Conservation (phyloP, 2,329 filamentous ascomycete genomes). For the Beauveria caledonica region DNA sequence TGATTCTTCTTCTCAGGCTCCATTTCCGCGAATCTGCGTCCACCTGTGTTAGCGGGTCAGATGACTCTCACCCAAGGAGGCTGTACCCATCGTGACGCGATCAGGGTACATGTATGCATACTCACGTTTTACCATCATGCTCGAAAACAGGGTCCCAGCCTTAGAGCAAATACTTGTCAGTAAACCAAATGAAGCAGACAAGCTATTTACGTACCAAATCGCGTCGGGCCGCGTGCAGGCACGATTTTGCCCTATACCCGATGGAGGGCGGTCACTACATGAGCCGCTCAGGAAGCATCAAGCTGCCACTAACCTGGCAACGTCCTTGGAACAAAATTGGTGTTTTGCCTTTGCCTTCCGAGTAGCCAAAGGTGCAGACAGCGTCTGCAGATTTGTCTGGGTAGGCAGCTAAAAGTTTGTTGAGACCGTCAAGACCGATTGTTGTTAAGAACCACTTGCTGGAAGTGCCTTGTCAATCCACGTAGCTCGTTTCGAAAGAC, state of each 20-base stretch:
- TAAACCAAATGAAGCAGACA: neutral
- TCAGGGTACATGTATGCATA: conserved; percentile 11
- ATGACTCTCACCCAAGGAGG: neutral
- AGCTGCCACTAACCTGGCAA: conserved; percentile 55
- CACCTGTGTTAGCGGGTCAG: neutral
- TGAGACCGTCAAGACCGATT: conserved; percentile 76
- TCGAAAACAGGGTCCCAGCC: conserved; percentile 98
- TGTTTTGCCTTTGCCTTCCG: conserved; percentile 72
- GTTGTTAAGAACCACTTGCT: conserved; percentile 92
- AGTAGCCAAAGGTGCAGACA: conserved; percentile 94
- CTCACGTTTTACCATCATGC: conserved; percentile 75
- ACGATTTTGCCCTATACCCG: conserved; percentile 63
- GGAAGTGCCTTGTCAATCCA: conserved; percentile 11
- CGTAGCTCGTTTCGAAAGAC: neutral
- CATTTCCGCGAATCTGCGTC: conserved; percentile 79
- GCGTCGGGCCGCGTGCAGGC: conserved; percentile 65
- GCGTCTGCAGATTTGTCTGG: conserved; percentile 86
- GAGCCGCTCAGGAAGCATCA: neutral
- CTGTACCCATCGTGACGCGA: neutral
- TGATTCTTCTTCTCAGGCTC: conserved; percentile 78
- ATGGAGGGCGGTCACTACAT: neutral
- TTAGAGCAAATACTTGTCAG: conserved; percentile 26
- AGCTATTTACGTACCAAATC: conserved; percentile 60
- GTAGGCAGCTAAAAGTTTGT: conserved; percentile 83
- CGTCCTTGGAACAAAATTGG: conserved; percentile 86